A percentile compares a stretch with the other conserved stretches of the same genome.
Evolutionary conservation across 495 filamentous ascomycete genomes (phyloP).

Genomic region (Entonaema liquescens): DNA sequence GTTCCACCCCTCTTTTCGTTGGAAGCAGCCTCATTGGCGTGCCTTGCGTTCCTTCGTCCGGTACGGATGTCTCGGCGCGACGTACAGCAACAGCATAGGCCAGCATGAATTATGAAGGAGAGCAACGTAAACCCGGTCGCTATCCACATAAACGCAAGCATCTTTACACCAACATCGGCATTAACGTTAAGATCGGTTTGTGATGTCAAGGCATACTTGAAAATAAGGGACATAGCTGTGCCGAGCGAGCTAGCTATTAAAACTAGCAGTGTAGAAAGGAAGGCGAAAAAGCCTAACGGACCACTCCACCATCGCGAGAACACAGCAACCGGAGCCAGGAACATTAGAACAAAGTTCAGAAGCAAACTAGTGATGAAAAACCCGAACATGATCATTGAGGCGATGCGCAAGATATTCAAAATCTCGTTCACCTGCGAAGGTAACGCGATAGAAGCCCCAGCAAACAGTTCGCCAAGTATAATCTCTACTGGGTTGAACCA

Average conservation of each 20-base stretch:
- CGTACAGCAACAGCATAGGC: conserved; percentile 77
- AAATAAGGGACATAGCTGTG: conserved; percentile 81
- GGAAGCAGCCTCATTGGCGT: conserved; percentile 5
- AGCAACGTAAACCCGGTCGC: conserved; percentile 71
- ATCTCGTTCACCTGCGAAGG: conserved; percentile 75
- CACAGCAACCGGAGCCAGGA: conserved; percentile 52
- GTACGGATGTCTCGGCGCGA: conserved; percentile 66
- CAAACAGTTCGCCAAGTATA: conserved; percentile 75
- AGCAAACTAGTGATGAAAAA: conserved; percentile 78
- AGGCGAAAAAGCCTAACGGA: conserved; percentile 64
- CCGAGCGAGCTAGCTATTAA: conserved; percentile 76
- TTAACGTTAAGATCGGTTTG: conserved; percentile 75
- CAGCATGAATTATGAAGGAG: conserved; percentile 74
- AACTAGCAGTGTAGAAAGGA: conserved; percentile 72
- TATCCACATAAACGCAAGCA: conserved; percentile 94
- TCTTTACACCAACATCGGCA: conserved; percentile 71
- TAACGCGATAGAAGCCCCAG: conserved; percentile 84
- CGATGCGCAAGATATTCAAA: conserved; percentile 75
- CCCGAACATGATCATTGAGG: conserved; percentile 90
- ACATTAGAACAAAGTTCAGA: conserved; percentile 69
- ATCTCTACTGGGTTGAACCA: conserved; percentile 92
- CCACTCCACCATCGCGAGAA: conserved; percentile 59
- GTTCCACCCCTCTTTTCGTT: conserved; percentile 25
- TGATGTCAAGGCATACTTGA: conserved; percentile 73
- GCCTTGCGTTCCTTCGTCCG: conserved; percentile 54